phyloP scores from a whole-genome alignment of 768 basidiomycete genomes.

The Termitomyces eurrhizus region DNA sequence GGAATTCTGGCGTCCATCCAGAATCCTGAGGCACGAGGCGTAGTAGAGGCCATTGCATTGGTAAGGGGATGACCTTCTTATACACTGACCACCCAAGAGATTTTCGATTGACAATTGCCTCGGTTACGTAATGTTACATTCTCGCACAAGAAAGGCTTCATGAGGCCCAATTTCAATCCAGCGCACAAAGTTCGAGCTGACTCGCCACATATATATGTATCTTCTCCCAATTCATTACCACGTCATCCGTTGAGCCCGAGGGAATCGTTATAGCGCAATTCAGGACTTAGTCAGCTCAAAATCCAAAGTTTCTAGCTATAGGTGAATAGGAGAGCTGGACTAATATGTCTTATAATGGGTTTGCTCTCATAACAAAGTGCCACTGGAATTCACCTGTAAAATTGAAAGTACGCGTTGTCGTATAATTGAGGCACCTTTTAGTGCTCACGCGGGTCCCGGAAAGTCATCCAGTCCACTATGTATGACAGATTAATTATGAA shows the following conservation, averaged over 20 bases:
- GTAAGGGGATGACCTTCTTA: slow-evolving; percentile 16
- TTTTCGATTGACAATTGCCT: background rate
- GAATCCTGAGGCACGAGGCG: slow-evolving; percentile 45
- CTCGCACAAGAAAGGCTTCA: background rate
- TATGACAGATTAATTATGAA: background rate
- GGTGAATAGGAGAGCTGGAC: background rate
- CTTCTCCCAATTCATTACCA: background rate
- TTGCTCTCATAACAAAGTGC: background rate
- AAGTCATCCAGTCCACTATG: background rate
- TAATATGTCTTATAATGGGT: background rate
- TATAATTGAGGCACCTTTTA: background rate
- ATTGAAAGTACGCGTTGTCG: background rate
- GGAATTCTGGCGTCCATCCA: slow-evolving; percentile 38
- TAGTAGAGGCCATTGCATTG: slow-evolving; percentile 37
- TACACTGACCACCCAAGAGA: background rate
- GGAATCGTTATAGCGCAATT: background rate
- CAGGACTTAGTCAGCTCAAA: background rate
- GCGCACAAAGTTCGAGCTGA: background rate
- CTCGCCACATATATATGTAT: background rate
- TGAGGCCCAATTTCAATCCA: background rate
- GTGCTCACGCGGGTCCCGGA: background rate
- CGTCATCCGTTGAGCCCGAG: background rate
- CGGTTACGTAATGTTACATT: background rate
- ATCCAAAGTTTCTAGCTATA: background rate
- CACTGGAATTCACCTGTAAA: background rate